Evolutionary conservation across 2,329 filamentous ascomycete genomes (phyloP).

Genomic region (Alternaria arbusti): DNA sequence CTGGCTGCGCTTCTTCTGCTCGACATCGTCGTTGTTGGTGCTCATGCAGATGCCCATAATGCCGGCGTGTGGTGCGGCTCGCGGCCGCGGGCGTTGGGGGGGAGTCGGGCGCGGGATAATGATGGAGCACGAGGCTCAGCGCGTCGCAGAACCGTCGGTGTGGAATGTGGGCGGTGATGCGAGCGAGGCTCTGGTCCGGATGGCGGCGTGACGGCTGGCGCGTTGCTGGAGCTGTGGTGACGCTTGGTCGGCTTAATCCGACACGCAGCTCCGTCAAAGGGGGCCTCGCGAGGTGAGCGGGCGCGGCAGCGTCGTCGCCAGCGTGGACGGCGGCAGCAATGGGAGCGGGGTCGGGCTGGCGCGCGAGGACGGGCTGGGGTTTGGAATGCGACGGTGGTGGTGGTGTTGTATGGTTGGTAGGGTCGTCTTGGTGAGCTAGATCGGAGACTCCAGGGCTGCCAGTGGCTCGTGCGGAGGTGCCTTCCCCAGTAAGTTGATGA

Average conservation of each 20-base stretch:
- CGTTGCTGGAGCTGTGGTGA: conserved; percentile 21
- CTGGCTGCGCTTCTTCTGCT: conserved; percentile 96
- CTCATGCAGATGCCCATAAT: conserved; percentile 95
- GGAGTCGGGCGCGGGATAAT: conserved; percentile 8
- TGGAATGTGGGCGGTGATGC: conserved; percentile 15
- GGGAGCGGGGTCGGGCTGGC: conserved; percentile 6
- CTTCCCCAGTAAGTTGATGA: conserved; percentile 16
- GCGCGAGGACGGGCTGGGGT: conserved; percentile 1
- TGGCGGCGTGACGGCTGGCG: conserved; percentile 30
- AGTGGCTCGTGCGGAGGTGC: conserved; percentile 13
- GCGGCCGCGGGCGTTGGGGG: conserved; percentile 37
- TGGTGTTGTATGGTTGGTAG: conserved; percentile 16
- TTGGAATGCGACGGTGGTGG: conserved; percentile 10
- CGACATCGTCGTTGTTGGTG: conserved; percentile 81
- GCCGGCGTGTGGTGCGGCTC: conserved; percentile 39
- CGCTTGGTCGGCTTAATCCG: conserved; percentile 29
- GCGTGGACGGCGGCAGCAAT: conserved; percentile 13
- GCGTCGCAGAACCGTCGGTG: conserved; percentile 33
- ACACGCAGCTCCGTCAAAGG: conserved; percentile 25
- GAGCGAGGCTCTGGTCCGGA: conserved; percentile 27
- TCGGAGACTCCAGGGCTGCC: conserved; percentile 13
- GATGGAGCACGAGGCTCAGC: conserved; percentile 34
- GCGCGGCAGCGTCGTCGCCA: conserved; percentile 14
- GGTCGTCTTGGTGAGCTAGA: conserved; percentile 14
- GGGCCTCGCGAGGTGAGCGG: conserved; percentile 17